phyloP scores from a whole-genome alignment of 192 early-diverging fungal species.

The Paraglomus brasilianum region DNA sequence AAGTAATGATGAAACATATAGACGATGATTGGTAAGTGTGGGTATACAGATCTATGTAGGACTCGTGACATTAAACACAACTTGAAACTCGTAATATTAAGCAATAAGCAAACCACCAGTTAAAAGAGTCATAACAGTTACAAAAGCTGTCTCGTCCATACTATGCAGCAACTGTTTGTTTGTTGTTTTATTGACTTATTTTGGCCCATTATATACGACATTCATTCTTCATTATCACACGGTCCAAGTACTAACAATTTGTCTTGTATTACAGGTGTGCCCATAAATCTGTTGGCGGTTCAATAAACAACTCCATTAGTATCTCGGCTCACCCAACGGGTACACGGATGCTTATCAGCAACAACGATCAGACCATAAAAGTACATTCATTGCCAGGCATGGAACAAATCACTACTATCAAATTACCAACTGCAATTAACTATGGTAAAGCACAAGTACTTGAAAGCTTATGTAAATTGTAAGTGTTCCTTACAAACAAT shows the following conservation, averaged over 20 bases:
- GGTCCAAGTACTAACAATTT: background rate
- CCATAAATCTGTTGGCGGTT: slow-evolving; percentile 35
- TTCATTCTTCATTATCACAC: background rate
- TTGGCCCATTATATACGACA: background rate
- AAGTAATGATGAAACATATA: slow-evolving; percentile 74
- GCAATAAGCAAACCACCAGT: background rate
- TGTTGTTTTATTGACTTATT: background rate
- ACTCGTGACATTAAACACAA: background rate
- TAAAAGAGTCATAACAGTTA: background rate
- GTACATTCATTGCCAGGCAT: slow-evolving; percentile 82
- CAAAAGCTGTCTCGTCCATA: background rate
- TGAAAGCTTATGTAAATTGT: background rate
- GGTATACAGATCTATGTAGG: slow-evolving; percentile 2
- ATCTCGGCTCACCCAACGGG: slow-evolving; percentile 58
- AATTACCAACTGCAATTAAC: slow-evolving; percentile 88
- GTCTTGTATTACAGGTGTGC: slow-evolving; percentile 25
- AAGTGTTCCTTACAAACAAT: slow-evolving; percentile 24
- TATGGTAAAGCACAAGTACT: slow-evolving; percentile 46
- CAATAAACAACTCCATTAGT: slow-evolving; percentile 86
- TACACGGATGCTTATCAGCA: slow-evolving; percentile 82
- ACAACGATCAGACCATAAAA: slow-evolving; percentile 94
- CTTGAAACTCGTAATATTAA: background rate
- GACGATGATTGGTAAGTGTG: slow-evolving; percentile 53
- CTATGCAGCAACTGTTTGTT: background rate
- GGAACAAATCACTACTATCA: slow-evolving; percentile 69